Conservation (phyloP, 2,329 filamentous ascomycete genomes). For the Botrytis hyacinthi region DNA sequence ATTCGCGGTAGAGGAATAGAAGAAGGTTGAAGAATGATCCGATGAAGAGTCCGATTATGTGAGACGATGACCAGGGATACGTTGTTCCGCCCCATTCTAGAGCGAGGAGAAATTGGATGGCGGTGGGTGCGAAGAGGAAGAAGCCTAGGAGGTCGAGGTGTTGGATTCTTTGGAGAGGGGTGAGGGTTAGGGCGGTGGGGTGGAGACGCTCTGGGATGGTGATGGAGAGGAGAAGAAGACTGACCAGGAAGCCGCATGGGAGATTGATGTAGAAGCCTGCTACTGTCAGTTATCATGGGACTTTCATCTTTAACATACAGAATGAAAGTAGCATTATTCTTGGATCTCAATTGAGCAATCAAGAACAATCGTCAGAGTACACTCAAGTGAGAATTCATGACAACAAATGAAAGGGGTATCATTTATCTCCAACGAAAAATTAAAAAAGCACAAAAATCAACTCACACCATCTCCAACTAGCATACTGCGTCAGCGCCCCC, state of each 20-base stretch:
- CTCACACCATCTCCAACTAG: no score
- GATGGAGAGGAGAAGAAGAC: slow-evolving; percentile 41
- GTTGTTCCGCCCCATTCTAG: slow-evolving; percentile 38
- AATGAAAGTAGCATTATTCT: slow-evolving; percentile 28
- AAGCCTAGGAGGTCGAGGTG: slow-evolving; percentile 40
- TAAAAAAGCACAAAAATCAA: no score
- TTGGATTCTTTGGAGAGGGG: slow-evolving; percentile 18
- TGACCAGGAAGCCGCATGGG: slow-evolving; percentile 41
- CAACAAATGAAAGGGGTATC: slow-evolving; percentile 39
- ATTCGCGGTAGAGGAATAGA: slow-evolving; percentile 28
- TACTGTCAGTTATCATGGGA: not conserved
- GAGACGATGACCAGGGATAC: slow-evolving; percentile 35
- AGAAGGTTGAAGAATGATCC: slow-evolving; percentile 32
- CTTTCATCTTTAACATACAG: slow-evolving; percentile 34
- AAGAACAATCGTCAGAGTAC: slow-evolving; percentile 3
- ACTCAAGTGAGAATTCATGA: slow-evolving; percentile 36
- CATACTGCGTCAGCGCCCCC: no score
- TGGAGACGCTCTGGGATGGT: slow-evolving; percentile 33
- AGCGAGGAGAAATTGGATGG: slow-evolving; percentile 40
- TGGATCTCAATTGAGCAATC: not conserved
- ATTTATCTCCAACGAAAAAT: no score
- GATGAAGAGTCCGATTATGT: slow-evolving; percentile 32
- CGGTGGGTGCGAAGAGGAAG: slow-evolving; percentile 37
- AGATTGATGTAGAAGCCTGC: slow-evolving; percentile 43
- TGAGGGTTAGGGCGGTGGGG: not conserved